Evolutionary conservation across 2,329 filamentous ascomycete genomes (phyloP), one percentile per base, ranked within the genome.

Genomic region (Colletotrichum phormii): DNA sequence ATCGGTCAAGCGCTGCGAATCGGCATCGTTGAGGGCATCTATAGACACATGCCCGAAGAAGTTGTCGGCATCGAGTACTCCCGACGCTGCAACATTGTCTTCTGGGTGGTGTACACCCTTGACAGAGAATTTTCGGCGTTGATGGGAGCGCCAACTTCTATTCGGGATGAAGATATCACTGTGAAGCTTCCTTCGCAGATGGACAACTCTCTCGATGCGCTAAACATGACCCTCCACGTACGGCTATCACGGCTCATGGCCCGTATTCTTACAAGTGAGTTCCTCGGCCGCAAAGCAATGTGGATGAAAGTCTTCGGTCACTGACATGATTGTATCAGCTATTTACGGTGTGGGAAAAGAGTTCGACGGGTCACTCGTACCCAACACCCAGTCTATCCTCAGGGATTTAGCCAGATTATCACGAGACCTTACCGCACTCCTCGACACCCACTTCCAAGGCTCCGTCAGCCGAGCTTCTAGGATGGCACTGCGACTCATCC

Each of bases 1-100:
- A 79, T 81, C 13, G 80, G 80, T 31, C 80, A 81, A 8, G 80
- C 80, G 0, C 75, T 81, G 5, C 79, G 80, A 0, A 80, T 80
- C 3, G 80, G 79, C 12, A 79, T 81, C 0, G 74, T 81, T 2
- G 80, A 81, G 0, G 80, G 80, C 60, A 75, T 69, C 29, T 71
- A 75, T 42, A 59, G 73, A 7, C 73, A 75, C 33, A 75, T 75
- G 73, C 73, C 73, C 0, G 71, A 74, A 24, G 71, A 71, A 1
- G 73, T 75, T 18, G 73, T 75, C 5, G 71, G 73, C 22, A 31
- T 58, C 54, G 73, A 71, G 0, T 69, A 75, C 13, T 75, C 73
- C 13, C 26, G 71, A 13, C 73, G 71, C n/a, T 75, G 73, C 51
- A 75, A 75, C 42, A 71, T 73, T 1, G 71, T 75, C 12, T 75